Percentiles rank a stretch among this genome's conserved stretches.
Evolutionary conservation across 306 rosid genomes (phyloP).

Genomic region (Rubus idaeus): DNA sequence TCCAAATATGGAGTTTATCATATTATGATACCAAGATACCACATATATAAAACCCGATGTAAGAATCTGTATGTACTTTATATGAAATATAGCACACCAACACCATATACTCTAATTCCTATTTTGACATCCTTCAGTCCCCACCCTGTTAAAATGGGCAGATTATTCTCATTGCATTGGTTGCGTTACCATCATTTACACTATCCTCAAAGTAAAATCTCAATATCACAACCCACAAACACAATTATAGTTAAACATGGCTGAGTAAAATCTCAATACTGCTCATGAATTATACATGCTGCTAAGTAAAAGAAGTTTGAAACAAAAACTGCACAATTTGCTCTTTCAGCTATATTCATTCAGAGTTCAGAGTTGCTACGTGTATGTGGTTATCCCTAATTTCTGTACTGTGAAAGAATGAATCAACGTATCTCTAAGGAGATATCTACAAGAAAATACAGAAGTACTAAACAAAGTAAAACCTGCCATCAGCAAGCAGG

Average conservation of each 20-base stretch:
- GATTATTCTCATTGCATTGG: neutral
- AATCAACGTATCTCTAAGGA: neutral
- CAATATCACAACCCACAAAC: neutral
- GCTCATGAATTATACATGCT: neutral
- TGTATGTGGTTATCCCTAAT: neutral
- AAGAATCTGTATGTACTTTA: neutral
- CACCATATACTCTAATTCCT: neutral
- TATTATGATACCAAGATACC: neutral
- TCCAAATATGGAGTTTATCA: neutral
- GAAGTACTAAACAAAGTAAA: neutral
- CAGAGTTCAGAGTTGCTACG: neutral
- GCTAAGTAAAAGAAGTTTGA: neutral
- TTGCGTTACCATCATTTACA: neutral
- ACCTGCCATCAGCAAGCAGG: neutral
- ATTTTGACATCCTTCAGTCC: neutral
- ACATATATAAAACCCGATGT: neutral
- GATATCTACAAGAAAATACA: constrained; percentile 8
- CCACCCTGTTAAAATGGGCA: neutral
- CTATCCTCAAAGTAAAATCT: neutral
- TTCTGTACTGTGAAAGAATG: constrained; percentile 3
- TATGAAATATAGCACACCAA: neutral
- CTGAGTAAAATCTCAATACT: neutral
- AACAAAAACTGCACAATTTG: constrained; percentile 10
- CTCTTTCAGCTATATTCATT: neutral
- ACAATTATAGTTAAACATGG: neutral